Evolutionary conservation across 1,284 basidiomycete genomes (phyloP), one percentile per base, ranked within the genome.

Genomic region (Inonotus obliquus): DNA sequence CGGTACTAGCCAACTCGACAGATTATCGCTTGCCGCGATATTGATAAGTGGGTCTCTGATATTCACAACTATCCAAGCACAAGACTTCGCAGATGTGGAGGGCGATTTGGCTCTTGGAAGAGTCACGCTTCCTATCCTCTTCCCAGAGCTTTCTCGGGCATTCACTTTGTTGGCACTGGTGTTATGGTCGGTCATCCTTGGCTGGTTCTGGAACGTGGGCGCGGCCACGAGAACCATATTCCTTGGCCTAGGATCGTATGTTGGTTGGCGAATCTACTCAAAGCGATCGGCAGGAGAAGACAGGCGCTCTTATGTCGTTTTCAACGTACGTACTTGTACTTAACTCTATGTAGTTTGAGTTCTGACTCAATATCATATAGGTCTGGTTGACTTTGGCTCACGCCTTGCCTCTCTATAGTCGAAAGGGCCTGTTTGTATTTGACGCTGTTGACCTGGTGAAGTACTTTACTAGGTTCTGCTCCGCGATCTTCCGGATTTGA

Each of bases 81-180:
- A 75, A 57, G 75, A 76, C 60, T 76, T 75, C 62, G 66, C 70
- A n/a, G 75, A 76, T 51, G 68, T 73, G 25, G 70, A 68, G 35
- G 75, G 75, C 6, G 75, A 76, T 59, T 60, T 47, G n/a, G 60
- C 66, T 11, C 59, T 70, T 0, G 72, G 72, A 5, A 68, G 75
- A 13, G 56, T 61, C 23, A 76, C 75, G 0, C 66, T 76, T 37
- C 74, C 75, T 0, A 74, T 75, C 35, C 67, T 69, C 44, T 65
- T 68, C 2, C 74, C 74, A 0, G 60, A 67, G 21, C 52, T 66
- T 11, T 71, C 73, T 19, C 66, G 74, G 10, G 14, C 14, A 10
- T 13, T 44, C 6, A 44, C 41, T 6, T 14, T 14, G 19, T 19
- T 44, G 14, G 7, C 19, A 6, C 5, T 44, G 41, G 17, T 11